phyloP scores from a whole-genome alignment of 768 basidiomycete genomes.

The Boletus subparvulus region DNA sequence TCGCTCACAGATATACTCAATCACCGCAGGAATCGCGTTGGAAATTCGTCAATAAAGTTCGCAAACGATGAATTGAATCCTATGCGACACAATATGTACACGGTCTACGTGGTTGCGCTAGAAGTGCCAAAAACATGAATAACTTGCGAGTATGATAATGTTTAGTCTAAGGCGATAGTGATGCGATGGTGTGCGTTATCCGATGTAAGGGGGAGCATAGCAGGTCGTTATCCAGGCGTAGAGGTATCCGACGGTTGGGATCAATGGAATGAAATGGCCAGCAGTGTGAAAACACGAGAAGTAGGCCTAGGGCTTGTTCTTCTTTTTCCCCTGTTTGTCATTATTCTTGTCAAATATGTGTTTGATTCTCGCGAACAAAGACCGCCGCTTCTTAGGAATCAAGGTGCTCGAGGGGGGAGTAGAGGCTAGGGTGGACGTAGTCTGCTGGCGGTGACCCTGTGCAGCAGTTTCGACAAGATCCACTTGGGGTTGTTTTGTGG shows the following conservation, averaged over 20 bases:
- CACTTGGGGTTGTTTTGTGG: background rate
- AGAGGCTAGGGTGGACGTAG: constrained; percentile 7
- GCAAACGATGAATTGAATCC: constrained; percentile 1
- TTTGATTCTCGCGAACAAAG: constrained; percentile 55
- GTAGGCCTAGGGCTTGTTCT: constrained; percentile 19
- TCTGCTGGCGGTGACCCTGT: constrained; percentile 1
- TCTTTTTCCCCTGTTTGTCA: constrained; percentile 38
- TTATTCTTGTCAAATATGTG: constrained; percentile 53
- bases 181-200: constrained; percentile 8
- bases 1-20: background rate
- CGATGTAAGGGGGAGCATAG: constrained; percentile 18
- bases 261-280: background rate
- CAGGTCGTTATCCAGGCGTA: constrained; percentile 12
- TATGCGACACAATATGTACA: constrained; percentile 14
- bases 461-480: background rate
- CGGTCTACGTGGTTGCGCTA: constrained; percentile 13
- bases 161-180: constrained; percentile 17
- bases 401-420: constrained; percentile 37
- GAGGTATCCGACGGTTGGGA: constrained; percentile 1
- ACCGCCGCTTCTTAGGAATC: constrained; percentile 49
- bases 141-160: constrained; percentile 20
- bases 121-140: constrained; percentile 3
- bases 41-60: constrained; percentile 35
- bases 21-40: constrained; percentile 44
- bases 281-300: background rate